Evolutionary conservation across 306 rosid genomes (phyloP).

Genomic region (Morella rubra): DNA sequence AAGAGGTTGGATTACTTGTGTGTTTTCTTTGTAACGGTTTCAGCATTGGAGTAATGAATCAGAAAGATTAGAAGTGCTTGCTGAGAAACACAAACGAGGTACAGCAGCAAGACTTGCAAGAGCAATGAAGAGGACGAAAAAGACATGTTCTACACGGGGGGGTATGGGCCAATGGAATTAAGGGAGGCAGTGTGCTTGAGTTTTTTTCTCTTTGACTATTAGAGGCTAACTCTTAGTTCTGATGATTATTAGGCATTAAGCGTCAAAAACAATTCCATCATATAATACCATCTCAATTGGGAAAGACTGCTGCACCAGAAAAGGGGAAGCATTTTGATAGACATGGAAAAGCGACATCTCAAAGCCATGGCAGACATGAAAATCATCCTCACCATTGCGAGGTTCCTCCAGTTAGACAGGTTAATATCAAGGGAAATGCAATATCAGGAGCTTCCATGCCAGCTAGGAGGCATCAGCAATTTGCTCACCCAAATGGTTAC

Average conservation of each 20-base stretch:
- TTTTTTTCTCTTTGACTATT: conserved; percentile 15
- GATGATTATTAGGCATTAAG: conserved; percentile 36
- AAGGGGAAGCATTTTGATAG: conserved; percentile 33
- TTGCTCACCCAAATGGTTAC: conserved; percentile 20
- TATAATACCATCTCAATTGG: conserved; percentile 31
- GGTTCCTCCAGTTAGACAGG: conserved; percentile 25
- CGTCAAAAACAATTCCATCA: conserved; percentile 32
- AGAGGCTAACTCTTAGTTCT: conserved; percentile 3
- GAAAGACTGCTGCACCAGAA: conserved; percentile 29
- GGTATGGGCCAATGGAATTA: conserved; percentile 28
- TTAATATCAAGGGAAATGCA: conserved; percentile 33
- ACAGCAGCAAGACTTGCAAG: conserved; percentile 62
- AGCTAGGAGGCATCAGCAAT: conserved; percentile 28
- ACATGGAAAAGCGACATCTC: conserved; percentile 8
- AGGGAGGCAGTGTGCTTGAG: conserved; percentile 8
- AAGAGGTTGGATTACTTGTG: conserved; percentile 18
- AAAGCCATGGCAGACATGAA: background rate
- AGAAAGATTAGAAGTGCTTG: conserved; percentile 59
- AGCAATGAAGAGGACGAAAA: conserved; percentile 44
- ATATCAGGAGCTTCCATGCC: conserved; percentile 27
- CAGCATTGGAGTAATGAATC: conserved; percentile 79
- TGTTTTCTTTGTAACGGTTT: conserved; percentile 22
- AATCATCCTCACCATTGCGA: conserved; percentile 25
- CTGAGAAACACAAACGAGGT: conserved; percentile 77
- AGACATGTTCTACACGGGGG: conserved; percentile 35